Percentiles rank a stretch among this genome's conserved stretches.
Evolutionary conservation across 768 basidiomycete species (phyloP).

Genomic region (Leccinellum albellum): DNA sequence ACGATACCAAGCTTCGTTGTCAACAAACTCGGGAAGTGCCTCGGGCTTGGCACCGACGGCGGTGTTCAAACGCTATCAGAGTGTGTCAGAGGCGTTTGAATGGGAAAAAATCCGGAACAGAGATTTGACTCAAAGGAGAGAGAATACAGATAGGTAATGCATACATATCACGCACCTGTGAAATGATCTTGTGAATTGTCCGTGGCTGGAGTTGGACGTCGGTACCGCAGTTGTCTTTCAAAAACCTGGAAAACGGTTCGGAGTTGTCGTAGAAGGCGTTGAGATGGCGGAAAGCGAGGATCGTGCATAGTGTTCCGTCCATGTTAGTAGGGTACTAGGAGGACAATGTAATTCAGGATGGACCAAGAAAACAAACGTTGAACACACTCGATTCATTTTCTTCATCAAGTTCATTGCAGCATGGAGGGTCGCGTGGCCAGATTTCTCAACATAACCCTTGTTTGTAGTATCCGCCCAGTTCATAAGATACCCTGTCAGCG

Average conservation of each 20-base stretch:
- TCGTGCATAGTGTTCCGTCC: neutral
- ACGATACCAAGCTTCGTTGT: conserved; percentile 35
- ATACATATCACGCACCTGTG: conserved; percentile 36
- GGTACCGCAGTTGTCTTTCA: conserved; percentile 22
- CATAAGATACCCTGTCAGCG: conserved; percentile 45
- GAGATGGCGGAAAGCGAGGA: conserved; percentile 6
- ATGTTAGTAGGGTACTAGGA: conserved; percentile 7
- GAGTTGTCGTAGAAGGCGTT: conserved; percentile 40
- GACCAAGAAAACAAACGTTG: neutral
- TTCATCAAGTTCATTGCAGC: conserved; percentile 9
- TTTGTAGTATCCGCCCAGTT: conserved; percentile 35
- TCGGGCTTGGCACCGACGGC: conserved; percentile 26
- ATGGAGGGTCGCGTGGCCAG: conserved; percentile 1
- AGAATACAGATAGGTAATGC: neutral
- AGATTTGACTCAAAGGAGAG: neutral
- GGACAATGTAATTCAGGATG: neutral
- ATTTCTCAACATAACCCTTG: conserved; percentile 5
- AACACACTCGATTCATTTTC: conserved; percentile 16
- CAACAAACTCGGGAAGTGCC: conserved; percentile 33
- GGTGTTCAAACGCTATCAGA: conserved; percentile 26
- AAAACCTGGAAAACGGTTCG: conserved; percentile 31
- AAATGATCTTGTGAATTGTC: conserved; percentile 33
- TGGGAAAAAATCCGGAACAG: neutral
- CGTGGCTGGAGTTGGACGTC: conserved; percentile 22
- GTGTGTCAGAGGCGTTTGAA: neutral